phyloP scores from a whole-genome alignment of 495 filamentous ascomycete genomes.

The Tuber microsphaerosporum region DNA sequence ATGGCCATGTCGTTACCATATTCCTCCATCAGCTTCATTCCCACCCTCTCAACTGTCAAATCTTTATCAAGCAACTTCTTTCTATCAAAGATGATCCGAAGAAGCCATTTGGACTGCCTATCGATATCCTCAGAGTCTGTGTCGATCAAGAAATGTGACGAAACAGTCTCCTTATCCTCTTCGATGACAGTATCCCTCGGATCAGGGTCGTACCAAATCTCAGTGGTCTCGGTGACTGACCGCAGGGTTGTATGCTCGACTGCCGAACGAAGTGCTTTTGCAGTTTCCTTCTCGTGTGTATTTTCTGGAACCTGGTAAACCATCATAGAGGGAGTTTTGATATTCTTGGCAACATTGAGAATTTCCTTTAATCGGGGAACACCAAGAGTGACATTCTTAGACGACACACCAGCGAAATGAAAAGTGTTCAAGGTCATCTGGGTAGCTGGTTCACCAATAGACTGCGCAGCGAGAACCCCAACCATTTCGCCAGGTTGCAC shows the following conservation, averaged over 20 bases:
- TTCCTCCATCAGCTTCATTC: constrained; percentile 73
- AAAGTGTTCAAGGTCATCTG: constrained; percentile 99
- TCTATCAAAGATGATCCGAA: constrained; percentile 87
- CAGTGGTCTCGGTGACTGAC: constrained; percentile 79
- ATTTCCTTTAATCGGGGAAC: constrained; percentile 99
- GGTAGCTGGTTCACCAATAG: constrained; percentile 95
- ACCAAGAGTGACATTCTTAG: constrained; percentile 98
- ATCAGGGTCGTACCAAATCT: constrained; percentile 96
- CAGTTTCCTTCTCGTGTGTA: constrained; percentile 60
- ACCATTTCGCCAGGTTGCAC: constrained; percentile 97
- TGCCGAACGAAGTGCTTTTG: constrained; percentile 75
- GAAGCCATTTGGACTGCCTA: constrained; percentile 83
- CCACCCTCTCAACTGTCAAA: constrained; percentile 85
- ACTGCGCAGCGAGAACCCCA: constrained; percentile 93
- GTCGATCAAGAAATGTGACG: constrained; percentile 93
- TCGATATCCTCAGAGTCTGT: constrained; percentile 70
- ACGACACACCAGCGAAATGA: constrained; percentile 99
- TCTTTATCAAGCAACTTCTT: constrained; percentile 93
- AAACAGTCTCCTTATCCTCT: constrained; percentile 85
- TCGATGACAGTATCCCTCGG: constrained; percentile 76
- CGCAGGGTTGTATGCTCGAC: constrained; percentile 95
- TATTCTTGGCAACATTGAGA: constrained; percentile 91
- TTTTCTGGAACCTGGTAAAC: constrained; percentile 66
- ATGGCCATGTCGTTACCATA: constrained; percentile 84
- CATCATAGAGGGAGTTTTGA: constrained; percentile 97